Evolutionary conservation across 495 filamentous ascomycete genomes (phyloP).

Genomic region (Xylaria cubensis): DNA sequence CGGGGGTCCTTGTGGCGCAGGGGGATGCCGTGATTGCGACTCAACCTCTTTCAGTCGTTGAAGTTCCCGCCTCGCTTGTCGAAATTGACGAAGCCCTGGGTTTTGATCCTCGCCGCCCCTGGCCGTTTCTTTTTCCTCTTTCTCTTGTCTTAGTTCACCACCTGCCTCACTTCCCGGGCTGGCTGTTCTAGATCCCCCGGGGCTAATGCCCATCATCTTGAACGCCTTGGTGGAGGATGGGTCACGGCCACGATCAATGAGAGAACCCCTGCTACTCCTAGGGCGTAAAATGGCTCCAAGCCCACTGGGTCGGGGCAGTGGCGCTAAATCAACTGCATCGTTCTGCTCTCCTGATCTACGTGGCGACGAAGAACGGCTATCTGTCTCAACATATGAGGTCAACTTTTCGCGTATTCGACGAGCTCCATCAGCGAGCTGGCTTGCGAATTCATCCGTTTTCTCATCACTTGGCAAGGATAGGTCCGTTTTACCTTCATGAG

Average conservation of each 20-base stretch:
- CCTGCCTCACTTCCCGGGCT: slow-evolving; percentile 46
- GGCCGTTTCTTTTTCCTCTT: slow-evolving; percentile 36
- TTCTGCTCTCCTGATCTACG: slow-evolving; percentile 48
- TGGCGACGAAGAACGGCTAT: slow-evolving; percentile 62
- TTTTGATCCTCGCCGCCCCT: slow-evolving; percentile 37
- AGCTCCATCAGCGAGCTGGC: slow-evolving; percentile 77
- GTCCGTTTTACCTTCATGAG: slow-evolving; percentile 64
- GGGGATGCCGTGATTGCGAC: slow-evolving; percentile 42
- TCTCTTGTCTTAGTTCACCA: slow-evolving; percentile 22
- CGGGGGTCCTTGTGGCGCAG: slow-evolving; percentile 35
- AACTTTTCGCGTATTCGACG: slow-evolving; percentile 83
- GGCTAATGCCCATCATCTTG: slow-evolving; percentile 74
- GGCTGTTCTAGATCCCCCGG: slow-evolving; percentile 59
- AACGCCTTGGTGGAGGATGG: slow-evolving; percentile 64
- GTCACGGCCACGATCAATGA: slow-evolving; percentile 54
- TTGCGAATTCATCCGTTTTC: slow-evolving; percentile 79
- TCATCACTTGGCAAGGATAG: slow-evolving; percentile 58
- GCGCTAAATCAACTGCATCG: slow-evolving; percentile 51
- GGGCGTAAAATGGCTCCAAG: slow-evolving; percentile 69
- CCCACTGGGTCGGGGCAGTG: slow-evolving; percentile 57
- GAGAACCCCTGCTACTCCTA: slow-evolving; percentile 68
- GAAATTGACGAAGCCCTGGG: slow-evolving; percentile 55
- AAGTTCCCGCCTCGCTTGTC: slow-evolving; percentile 59
- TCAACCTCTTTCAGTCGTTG: slow-evolving; percentile 59
- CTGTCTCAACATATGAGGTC: slow-evolving; percentile 71